A percentile compares a stretch with the other conserved stretches of the same genome.
phyloP scores from a whole-genome alignment of 2,329 filamentous ascomycete genomes.

The Huntiella bhutanensis region DNA sequence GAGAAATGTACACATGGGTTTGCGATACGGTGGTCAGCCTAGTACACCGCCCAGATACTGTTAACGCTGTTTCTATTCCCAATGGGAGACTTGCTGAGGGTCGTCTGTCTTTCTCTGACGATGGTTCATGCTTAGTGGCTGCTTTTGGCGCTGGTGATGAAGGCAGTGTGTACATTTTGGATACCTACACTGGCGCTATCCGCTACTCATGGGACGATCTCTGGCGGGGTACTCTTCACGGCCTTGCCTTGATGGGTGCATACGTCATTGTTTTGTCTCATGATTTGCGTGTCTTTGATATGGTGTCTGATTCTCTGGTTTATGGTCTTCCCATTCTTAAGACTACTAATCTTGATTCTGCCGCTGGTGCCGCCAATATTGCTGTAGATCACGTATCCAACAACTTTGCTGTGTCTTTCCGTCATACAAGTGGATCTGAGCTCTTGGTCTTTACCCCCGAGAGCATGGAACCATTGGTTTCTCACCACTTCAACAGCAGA shows the following conservation, averaged over 20 bases:
- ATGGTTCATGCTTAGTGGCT: constrained; percentile 66
- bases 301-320: constrained; percentile 57
- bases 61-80: constrained; percentile 17
- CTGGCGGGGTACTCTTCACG: constrained; percentile 44
- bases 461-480: constrained; percentile 37
- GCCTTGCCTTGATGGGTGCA: constrained; percentile 52
- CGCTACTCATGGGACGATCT: constrained; percentile 48
- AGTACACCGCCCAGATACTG: constrained; percentile 19
- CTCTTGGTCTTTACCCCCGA: constrained; percentile 50
- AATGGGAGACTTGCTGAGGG: constrained; percentile 28
- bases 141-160: constrained; percentile 35
- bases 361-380: constrained; percentile 38
- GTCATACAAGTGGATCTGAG: constrained; percentile 27
- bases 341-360: constrained; percentile 26
- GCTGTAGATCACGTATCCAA: constrained; percentile 48
- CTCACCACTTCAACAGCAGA: constrained; percentile 34
- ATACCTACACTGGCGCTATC: constrained; percentile 48
- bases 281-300: constrained; percentile 61
- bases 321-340: constrained; percentile 34
- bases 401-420: constrained; percentile 46
- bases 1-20: constrained; percentile 54
- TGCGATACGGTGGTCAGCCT: constrained; percentile 41
- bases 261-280: constrained; percentile 60
- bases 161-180: constrained; percentile 55
- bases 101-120: constrained; percentile 59